phyloP scores from a whole-genome alignment of 2,329 filamentous ascomycete genomes.

The Escovopsis sp. region DNA sequence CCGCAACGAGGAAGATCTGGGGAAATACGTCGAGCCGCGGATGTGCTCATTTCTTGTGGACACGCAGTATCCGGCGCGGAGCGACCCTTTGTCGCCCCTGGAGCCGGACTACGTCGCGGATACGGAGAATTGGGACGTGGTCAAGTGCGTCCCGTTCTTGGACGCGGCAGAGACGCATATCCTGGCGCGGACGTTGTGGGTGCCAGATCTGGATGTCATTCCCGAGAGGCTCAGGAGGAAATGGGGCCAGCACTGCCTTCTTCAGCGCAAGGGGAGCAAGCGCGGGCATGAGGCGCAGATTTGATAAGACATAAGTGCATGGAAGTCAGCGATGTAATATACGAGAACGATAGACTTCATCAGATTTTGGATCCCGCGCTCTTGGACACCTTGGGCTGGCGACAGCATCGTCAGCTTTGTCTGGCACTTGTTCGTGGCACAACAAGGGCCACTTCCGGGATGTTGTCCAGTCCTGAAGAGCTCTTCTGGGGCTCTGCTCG shows the following conservation, averaged over 20 bases:
- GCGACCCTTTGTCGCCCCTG: constrained; percentile 37
- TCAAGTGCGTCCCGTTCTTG: constrained; percentile 65
- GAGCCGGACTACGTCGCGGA: constrained; percentile 75
- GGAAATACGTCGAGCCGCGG: constrained; percentile 69
- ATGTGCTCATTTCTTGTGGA: constrained; percentile 78
- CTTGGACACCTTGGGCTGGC: no score
- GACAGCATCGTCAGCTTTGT: no score
- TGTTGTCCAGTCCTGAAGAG: no score
- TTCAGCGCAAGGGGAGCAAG: constrained; percentile 38
- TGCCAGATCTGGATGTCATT: constrained; percentile 56
- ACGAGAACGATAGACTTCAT: no score
- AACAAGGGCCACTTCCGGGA: no score
- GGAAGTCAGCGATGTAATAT: no score
- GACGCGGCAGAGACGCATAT: constrained; percentile 61
- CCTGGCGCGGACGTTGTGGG: constrained; percentile 64
- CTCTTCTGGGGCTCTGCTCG: no score
- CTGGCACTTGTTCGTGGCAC: no score
- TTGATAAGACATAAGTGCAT: no score
- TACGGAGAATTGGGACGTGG: constrained; percentile 56
- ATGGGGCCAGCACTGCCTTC: constrained; percentile 81
- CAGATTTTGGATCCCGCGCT: no score
- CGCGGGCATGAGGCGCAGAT: neutral
- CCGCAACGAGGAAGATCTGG: constrained; percentile 67
- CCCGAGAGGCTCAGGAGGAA: constrained; percentile 55
- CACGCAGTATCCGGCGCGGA: constrained; percentile 54